Conservation (phyloP, 1,139 yeast species). For the Candida frijolesensis region DNA sequence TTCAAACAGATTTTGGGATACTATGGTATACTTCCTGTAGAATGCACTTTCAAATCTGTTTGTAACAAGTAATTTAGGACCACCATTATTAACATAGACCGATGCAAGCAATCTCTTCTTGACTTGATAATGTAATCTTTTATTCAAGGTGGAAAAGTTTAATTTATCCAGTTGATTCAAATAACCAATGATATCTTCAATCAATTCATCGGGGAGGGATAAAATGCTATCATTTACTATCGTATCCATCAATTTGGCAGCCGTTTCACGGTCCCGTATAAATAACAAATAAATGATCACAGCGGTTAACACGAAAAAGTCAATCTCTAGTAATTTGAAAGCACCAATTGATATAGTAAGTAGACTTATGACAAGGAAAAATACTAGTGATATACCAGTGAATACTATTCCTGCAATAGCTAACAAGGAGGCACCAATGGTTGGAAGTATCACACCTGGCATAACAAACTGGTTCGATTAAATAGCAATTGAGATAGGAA, state of each 20-base stretch:
- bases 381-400: background rate
- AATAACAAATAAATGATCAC: background rate
- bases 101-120: slow-evolving; percentile 7
- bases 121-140: slow-evolving; percentile 9
- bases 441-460: background rate
- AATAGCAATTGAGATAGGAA: background rate
- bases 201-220: slow-evolving; percentile 13
- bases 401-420: background rate
- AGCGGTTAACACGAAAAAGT: background rate
- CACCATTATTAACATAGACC: slow-evolving; percentile 14
- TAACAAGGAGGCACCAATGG: background rate
- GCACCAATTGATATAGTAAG: background rate
- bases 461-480: background rate
- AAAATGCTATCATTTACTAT: background rate
- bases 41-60: slow-evolving; percentile 5
- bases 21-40: slow-evolving; percentile 8
- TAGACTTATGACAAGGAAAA: background rate
- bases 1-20: background rate
- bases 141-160: slow-evolving; percentile 10
- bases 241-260: background rate
- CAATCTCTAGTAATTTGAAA: background rate
- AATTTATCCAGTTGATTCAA: slow-evolving; percentile 15
- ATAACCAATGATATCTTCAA: slow-evolving; percentile 11
- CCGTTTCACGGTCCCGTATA: background rate
- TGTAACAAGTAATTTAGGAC: slow-evolving; percentile 5